Percentiles rank a stretch among this genome's conserved stretches.
Conservation (phyloP, 371 early-diverging fungal species). For the Funneliformis caledonium region DNA sequence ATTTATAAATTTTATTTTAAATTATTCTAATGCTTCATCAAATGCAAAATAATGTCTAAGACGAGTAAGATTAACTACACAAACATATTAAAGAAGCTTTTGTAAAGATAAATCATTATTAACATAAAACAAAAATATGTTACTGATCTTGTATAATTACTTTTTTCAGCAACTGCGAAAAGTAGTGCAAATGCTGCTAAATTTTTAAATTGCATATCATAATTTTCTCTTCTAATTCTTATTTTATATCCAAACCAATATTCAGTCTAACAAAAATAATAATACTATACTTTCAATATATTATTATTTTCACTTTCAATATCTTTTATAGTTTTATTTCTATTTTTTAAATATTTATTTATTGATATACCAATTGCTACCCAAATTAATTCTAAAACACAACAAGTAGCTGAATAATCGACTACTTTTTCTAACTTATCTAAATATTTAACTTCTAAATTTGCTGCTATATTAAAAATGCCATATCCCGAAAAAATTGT, state of each 20-base stretch:
- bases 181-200: slow-evolving; percentile 4
- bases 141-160: slow-evolving; percentile 4
- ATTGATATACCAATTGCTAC: slow-evolving; percentile 11
- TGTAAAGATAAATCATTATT: background rate
- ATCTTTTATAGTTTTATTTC: background rate
- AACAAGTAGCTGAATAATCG: slow-evolving; percentile 5
- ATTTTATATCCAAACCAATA: background rate
- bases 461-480: background rate
- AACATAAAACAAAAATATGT: background rate
- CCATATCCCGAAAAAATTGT: slow-evolving; percentile 22
- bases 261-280: background rate
- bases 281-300: slow-evolving; percentile 13
- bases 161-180: background rate
- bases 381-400: slow-evolving; percentile 26
- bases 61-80: slow-evolving; percentile 11
- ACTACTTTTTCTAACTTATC: background rate
- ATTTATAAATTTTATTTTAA: slow-evolving; percentile 8
- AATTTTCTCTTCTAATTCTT: slow-evolving; percentile 20
- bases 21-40: slow-evolving; percentile 15
- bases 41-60: slow-evolving; percentile 9
- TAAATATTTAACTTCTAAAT: background rate
- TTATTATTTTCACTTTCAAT: slow-evolving; percentile 16
- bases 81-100: slow-evolving; percentile 8
- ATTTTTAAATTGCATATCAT: slow-evolving; percentile 26
- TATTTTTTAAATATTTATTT: slow-evolving; percentile 1